Evolutionary conservation across 2,329 filamentous ascomycete genomes (phyloP).

Genomic region (Harringtonia aguacate): DNA sequence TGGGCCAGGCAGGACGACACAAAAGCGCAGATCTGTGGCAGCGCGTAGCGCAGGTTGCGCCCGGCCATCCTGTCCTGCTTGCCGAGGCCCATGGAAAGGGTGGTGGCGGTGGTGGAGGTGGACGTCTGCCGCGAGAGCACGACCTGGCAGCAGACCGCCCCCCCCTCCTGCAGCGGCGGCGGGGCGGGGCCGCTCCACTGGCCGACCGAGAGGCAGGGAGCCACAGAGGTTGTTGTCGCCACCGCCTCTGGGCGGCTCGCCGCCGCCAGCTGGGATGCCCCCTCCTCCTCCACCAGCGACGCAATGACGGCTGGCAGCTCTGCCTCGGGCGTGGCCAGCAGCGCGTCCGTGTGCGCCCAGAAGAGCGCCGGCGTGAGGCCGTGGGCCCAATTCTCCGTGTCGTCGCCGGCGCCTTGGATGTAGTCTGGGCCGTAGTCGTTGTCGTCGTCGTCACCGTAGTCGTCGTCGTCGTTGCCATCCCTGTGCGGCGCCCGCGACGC

Average conservation of each 20-base stretch:
- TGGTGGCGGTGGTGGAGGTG: conserved; percentile 28
- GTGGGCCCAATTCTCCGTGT: conserved; percentile 84
- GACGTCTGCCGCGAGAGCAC: conserved; percentile 31
- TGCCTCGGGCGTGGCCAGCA: conserved; percentile 56
- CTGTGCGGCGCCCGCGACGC: conserved; percentile 63
- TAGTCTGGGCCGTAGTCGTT: conserved; percentile 80
- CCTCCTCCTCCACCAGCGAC: conserved; percentile 32
- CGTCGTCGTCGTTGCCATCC: conserved; percentile 46
- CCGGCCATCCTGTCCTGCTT: conserved; percentile 64
- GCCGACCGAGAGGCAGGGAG: conserved; percentile 1
- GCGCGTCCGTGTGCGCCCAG: conserved; percentile 54
- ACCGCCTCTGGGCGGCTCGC: conserved; percentile 10
- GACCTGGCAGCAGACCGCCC: conserved; percentile 20
- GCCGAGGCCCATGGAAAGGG: conserved; percentile 52
- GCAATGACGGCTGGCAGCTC: conserved; percentile 44
- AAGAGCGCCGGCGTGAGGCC: conserved; percentile 71
- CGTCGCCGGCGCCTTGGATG: conserved; percentile 89
- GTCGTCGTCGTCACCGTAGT: conserved; percentile 74
- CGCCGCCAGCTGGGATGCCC: no score
- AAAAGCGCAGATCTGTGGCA: conserved; percentile 53
- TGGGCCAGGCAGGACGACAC: conserved; percentile 28
- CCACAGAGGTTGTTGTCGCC: not conserved
- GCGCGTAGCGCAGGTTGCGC: conserved; percentile 64
- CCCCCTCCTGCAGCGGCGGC: no score
- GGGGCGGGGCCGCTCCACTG: not conserved